phyloP scores from a whole-genome alignment of 75 land plant species.

The Sequoiadendron giganteum region DNA sequence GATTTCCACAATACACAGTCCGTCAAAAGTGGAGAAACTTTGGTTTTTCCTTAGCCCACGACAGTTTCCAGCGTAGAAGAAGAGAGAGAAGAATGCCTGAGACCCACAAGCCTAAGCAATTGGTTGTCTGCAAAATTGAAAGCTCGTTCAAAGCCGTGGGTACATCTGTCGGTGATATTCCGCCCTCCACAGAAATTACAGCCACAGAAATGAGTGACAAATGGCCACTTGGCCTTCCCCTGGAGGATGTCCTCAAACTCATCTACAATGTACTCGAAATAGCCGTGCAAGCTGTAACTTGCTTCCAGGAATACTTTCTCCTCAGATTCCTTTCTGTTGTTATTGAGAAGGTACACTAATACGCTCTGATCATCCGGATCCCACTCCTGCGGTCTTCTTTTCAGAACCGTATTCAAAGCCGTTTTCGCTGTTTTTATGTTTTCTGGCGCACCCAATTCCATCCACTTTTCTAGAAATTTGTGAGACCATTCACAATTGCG shows the following conservation, averaged over 20 bases:
- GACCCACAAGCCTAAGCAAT: constrained; percentile 9
- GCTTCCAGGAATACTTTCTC: constrained; percentile 11
- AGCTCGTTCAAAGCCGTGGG: constrained; percentile 24
- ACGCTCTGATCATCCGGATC: constrained; percentile 31
- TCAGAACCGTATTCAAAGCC: constrained; percentile 9
- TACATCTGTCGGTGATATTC: constrained; percentile 14
- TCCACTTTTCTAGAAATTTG: constrained; percentile 22
- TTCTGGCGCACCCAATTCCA: constrained; percentile 1
- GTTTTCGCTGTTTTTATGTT: not conserved
- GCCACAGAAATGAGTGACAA: constrained; percentile 43
- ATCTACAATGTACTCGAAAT: constrained; percentile 26
- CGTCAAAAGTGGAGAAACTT: too few species aligned
- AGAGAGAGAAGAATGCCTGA: constrained; percentile 15
- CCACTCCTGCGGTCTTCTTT: constrained; percentile 19
- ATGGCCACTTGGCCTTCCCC: constrained; percentile 31
- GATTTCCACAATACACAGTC: too few species aligned
- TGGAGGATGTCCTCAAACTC: constrained; percentile 25
- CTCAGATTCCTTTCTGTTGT: constrained; percentile 5
- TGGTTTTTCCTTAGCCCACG: too few species aligned
- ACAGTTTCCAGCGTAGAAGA: not conserved
- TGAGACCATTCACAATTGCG: constrained; percentile 28
- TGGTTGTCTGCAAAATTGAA: constrained; percentile 45
- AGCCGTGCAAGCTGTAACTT: constrained; percentile 27
- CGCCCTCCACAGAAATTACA: constrained; percentile 34
- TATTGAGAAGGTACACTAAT: constrained; percentile 18